phyloP scores from a whole-genome alignment of 768 basidiomycete species.

The Termitomyces sp. region DNA sequence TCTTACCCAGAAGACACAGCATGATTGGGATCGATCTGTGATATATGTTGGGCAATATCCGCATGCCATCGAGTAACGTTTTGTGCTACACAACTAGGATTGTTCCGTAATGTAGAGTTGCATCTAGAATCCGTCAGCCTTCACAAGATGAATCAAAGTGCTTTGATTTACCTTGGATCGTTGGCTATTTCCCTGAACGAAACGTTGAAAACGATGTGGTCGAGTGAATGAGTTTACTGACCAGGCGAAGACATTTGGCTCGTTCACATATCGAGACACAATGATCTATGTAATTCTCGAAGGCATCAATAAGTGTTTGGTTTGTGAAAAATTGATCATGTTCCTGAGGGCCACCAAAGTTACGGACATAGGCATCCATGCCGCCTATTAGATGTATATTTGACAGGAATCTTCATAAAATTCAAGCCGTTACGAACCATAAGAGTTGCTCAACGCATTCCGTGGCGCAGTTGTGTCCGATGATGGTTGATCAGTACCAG shows the following conservation, averaged over 20 bases:
- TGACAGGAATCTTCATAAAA: not conserved
- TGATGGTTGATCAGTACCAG: slow-evolving; percentile 11
- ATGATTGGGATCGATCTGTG: slow-evolving; percentile 54
- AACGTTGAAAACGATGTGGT: slow-evolving; percentile 9
- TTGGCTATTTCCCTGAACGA: slow-evolving; percentile 58
- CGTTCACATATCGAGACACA: slow-evolving; percentile 51
- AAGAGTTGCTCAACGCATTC: slow-evolving; percentile 58
- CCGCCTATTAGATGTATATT: slow-evolving; percentile 35
- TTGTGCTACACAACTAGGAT: slow-evolving; percentile 38
- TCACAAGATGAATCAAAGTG: not conserved
- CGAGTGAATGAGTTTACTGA: slow-evolving; percentile 17
- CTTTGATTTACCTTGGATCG: slow-evolving; percentile 45
- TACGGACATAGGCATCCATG: slow-evolving; percentile 62
- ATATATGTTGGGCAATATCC: slow-evolving; percentile 44
- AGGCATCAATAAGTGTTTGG: slow-evolving; percentile 40
- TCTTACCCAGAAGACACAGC: slow-evolving; percentile 57
- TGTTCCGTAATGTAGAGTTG: slow-evolving; percentile 45
- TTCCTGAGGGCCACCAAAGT: slow-evolving; percentile 30
- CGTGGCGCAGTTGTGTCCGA: slow-evolving; percentile 28
- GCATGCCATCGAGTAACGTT: slow-evolving; percentile 57
- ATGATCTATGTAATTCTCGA: slow-evolving; percentile 57
- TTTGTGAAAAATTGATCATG: slow-evolving; percentile 63
- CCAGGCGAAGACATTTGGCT: slow-evolving; percentile 50
- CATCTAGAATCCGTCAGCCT: slow-evolving; percentile 35
- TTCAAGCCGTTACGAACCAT: slow-evolving; percentile 30